Evolutionary conservation across 164 flowering plant genomes (phyloP).

Genomic region (Litsea cubeba): DNA sequence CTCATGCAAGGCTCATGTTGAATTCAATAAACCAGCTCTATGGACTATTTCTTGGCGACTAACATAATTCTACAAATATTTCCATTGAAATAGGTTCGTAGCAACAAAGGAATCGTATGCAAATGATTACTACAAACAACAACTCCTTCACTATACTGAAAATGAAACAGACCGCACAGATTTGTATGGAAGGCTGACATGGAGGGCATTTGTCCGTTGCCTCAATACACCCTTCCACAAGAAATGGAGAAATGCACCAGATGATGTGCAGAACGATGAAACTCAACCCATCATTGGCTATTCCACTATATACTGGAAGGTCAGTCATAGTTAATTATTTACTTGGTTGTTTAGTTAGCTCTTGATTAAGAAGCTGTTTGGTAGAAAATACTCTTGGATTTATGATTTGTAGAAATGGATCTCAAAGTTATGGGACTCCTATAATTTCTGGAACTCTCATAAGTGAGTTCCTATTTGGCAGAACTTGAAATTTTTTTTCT

Average conservation of each 20-base stretch:
- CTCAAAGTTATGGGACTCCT: no score
- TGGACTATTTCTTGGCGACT: background rate
- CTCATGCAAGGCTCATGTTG: no score
- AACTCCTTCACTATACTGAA: constrained; percentile 23
- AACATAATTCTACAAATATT: background rate
- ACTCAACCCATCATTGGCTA: constrained; percentile 20
- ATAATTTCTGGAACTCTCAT: no score
- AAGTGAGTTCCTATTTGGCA: no score
- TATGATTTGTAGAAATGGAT: no score
- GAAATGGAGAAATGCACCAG: constrained; percentile 17
- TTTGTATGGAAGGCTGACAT: constrained; percentile 19
- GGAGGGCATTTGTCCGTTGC: constrained; percentile 29
- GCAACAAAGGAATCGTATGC: constrained; percentile 31
- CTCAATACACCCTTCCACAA: constrained; percentile 27
- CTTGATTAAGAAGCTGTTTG: no score
- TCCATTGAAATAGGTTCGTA: constrained; percentile 12
- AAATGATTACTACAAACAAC: constrained; percentile 29
- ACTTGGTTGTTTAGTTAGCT: no score
- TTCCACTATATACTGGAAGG: constrained; percentile 16
- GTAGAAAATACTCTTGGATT: no score
- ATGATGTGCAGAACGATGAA: constrained; percentile 16
- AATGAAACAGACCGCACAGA: constrained; percentile 26
- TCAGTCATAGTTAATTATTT: background rate
- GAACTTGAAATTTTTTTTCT: no score
- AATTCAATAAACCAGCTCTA: background rate